These are phyloP conservation scores for Hura crepitans DNA, from an alignment of 441 rosid species.

Conservation along the genomic window DNA sequence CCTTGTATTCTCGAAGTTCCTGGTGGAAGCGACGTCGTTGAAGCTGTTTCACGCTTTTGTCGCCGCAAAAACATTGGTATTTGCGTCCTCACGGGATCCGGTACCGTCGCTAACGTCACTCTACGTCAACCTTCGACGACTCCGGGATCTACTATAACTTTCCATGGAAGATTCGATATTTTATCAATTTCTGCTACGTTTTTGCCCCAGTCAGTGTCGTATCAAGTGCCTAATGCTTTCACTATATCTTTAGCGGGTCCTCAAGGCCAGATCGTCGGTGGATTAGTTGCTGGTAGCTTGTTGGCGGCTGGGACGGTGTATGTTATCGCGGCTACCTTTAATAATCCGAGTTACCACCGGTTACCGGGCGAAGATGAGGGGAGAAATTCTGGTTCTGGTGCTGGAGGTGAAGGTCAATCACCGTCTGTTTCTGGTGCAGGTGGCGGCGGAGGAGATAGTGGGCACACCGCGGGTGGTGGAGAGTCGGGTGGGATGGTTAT, in stretches of 20 bases:
- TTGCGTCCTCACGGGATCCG: conserved; percentile 69
- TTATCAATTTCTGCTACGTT: conserved; percentile 77
- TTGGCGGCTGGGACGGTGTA: conserved; percentile 62
- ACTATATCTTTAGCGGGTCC: conserved; percentile 77
- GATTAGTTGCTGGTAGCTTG: conserved; percentile 63
- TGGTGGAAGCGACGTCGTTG: conserved; percentile 68
- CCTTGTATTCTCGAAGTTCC: conserved; percentile 78
- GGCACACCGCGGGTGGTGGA: conserved; percentile 35
- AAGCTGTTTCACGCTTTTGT: conserved; percentile 58
- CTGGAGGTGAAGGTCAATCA: conserved; percentile 45
- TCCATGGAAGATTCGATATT: conserved; percentile 83
- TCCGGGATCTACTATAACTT: conserved; percentile 63
- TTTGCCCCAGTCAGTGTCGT: conserved; percentile 44
- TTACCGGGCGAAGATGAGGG: conserved; percentile 47
- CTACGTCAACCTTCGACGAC: conserved; percentile 69
- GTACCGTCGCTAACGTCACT: conserved; percentile 69
- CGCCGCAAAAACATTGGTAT: conserved; percentile 53
- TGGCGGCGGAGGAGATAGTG: conserved; percentile 44
- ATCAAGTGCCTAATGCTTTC: conserved; percentile 46
- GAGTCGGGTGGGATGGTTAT: conserved; percentile 53
- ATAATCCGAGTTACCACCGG: conserved; percentile 54
- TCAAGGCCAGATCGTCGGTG: conserved; percentile 84
- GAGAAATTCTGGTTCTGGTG: conserved; percentile 38
- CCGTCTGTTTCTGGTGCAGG: conserved; percentile 56
- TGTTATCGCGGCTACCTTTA: conserved; percentile 66